phyloP scores from a whole-genome alignment of 2,329 filamentous ascomycete genomes.

The Penicillium aurantiogriseum region DNA sequence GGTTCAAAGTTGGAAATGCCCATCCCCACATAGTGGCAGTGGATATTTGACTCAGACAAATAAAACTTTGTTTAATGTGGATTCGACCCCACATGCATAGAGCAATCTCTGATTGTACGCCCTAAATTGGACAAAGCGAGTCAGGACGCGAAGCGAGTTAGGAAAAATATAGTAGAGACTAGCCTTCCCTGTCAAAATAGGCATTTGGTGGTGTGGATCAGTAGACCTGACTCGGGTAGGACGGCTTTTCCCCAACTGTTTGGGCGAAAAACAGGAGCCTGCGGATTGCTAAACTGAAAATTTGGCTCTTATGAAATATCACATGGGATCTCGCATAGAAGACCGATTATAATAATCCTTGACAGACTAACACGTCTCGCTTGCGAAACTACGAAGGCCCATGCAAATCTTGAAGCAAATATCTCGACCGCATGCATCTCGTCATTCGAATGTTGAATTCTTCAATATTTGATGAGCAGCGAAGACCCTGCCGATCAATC shows the following conservation, averaged over 20 bases:
- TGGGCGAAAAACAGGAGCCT: constrained; percentile 7
- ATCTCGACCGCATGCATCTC: constrained; percentile 5
- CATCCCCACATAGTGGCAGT: constrained; percentile 9
- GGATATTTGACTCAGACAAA: constrained; percentile 14
- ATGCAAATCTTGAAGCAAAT: not conserved
- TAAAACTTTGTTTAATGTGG: constrained; percentile 16
- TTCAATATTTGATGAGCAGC: not conserved
- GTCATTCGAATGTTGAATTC: not conserved
- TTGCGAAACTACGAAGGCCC: not conserved
- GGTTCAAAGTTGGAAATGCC: constrained; percentile 5
- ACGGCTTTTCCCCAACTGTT: constrained; percentile 21
- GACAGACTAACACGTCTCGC: not conserved
- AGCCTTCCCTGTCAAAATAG: constrained; percentile 13
- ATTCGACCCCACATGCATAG: constrained; percentile 15
- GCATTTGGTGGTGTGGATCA: constrained; percentile 20
- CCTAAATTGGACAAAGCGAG: constrained; percentile 13
- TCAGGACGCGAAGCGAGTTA: constrained; percentile 9
- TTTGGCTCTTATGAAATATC: not conserved
- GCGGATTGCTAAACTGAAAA: constrained; percentile 7
- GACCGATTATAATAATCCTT: not conserved
- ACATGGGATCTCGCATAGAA: constrained; percentile 7
- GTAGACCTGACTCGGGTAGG: constrained; percentile 18
- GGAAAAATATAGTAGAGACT: constrained; percentile 10
- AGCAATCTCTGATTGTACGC: constrained; percentile 14
- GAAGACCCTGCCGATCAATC: constrained; percentile 6